These are phyloP conservation scores for Panaeolus papilionaceus DNA, from an alignment of 768 basidiomycete genomes.

Conservation along the genomic window DNA sequence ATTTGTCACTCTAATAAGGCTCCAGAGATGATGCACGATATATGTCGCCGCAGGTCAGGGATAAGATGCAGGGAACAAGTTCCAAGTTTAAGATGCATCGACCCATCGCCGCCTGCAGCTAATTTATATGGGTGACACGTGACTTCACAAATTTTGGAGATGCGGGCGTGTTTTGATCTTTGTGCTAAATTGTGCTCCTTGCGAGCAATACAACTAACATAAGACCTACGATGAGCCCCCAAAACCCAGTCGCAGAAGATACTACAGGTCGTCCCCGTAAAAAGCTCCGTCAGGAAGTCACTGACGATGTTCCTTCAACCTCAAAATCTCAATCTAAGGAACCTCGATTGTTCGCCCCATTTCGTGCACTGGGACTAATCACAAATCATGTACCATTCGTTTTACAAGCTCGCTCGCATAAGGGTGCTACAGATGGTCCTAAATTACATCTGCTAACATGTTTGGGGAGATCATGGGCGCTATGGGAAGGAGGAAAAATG, in stretches of 20 bases:
- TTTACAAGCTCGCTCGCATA: constrained; percentile 83
- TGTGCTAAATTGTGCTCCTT: constrained; percentile 9
- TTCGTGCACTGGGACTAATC: constrained; percentile 93
- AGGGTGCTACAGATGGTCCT: constrained; percentile 86
- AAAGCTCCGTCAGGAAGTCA: constrained; percentile 43
- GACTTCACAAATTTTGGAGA: constrained; percentile 17
- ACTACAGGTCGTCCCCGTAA: constrained; percentile 52
- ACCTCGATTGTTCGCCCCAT: constrained; percentile 84
- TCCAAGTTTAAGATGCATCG: no score
- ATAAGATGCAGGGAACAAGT: no score
- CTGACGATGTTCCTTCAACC: constrained; percentile 28
- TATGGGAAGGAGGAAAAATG: constrained; percentile 98
- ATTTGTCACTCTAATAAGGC: no score
- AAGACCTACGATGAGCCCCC: constrained; percentile 22
- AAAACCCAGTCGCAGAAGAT: not conserved
- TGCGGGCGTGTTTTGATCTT: constrained; percentile 10
- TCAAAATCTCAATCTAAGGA: constrained; percentile 35
- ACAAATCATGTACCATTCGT: constrained; percentile 92
- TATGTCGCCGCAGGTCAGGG: no score
- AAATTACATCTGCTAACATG: constrained; percentile 86
- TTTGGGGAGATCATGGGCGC: constrained; percentile 88
- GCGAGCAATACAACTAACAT: constrained; percentile 15
- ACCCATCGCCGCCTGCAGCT: not conserved
- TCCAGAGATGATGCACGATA: no score
- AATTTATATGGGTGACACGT: not conserved